Base-by-base conservation (phyloP, 164 flowering plant species). In the Aristolochia contorta region DNA sequence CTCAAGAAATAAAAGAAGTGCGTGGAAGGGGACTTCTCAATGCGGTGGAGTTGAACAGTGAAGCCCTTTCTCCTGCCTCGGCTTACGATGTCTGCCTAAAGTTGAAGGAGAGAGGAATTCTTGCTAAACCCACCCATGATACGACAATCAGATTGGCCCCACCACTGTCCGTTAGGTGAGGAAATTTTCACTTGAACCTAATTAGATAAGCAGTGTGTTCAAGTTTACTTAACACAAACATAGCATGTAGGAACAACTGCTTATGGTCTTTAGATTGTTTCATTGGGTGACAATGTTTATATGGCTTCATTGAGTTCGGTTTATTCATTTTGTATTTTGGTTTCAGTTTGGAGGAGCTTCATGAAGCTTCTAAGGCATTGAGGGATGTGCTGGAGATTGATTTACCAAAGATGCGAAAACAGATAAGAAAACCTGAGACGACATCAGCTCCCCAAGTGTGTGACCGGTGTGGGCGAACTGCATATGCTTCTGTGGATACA, bases 91-190 rank as follows among this genome's bases (percentile, higher is more conserved):
- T 90, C 53, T 90, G 97, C 62, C 76, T 90, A 61, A 85, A 80
- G 77, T 67, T 90, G 71, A 93, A 90, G 74, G 97, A 84, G 54
- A 85, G 97, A 76, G 95, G 97, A 62, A 75, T 90, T 77, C 96
- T 93, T 71, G 96, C 99, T 3, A 93, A 93, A 77, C 96, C 99
- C 24, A 91, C 99, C 8, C 97, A 90, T 68, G 74, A 85, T 65
- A 79, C 93, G 30, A 85, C 86, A 47, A 87, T 93, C 52, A 78
- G 99, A 52, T 69, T 93, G 52, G 92, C 97, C n/a, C 99, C 99
- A 61, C 99, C 99, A 13, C 89, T 90, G 18, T 82, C 80, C 59
- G 77, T 93, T 48, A 88, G 99, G 99, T 90, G 74, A 53, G 30
- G 30, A n/a, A 22, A 22, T 9, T 8, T 22, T 21, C n/a, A 19